Percentiles rank a stretch among this genome's conserved stretches.
These are phyloP conservation scores for Globisporangium sylvaticum DNA, from an alignment of 352 stramenopile genomes.

Conservation along the genomic window DNA sequence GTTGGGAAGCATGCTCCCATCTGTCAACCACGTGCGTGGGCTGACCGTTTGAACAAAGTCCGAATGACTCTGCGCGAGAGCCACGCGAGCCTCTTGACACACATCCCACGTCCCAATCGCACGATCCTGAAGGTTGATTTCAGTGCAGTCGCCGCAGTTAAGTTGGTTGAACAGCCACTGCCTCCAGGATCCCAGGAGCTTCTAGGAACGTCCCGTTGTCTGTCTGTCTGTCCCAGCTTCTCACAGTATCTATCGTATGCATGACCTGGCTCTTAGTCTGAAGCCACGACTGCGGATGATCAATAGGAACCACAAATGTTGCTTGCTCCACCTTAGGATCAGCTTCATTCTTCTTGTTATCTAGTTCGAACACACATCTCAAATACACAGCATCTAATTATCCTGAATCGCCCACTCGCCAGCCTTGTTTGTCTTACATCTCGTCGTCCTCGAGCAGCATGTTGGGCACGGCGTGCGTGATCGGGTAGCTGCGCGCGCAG, in stretches of 20 bases:
- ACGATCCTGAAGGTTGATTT: not conserved
- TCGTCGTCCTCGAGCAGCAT: slow-evolving; percentile 86
- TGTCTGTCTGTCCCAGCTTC: not conserved
- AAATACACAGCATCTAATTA: slow-evolving; percentile 1
- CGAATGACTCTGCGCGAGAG: not conserved
- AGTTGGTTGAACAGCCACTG: not conserved
- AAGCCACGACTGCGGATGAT: not conserved
- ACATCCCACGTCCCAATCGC: not conserved
- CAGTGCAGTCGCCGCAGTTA: not conserved
- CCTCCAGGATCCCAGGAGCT: not conserved
- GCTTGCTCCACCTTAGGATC: not conserved
- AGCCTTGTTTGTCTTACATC: slow-evolving; percentile 30
- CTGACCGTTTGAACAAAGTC: not conserved
- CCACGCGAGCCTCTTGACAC: not conserved
- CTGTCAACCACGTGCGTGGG: not conserved
- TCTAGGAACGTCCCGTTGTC: not conserved
- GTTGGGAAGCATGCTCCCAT: not conserved
- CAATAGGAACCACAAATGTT: not conserved
- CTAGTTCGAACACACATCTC: not conserved
- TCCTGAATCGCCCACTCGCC: not conserved
- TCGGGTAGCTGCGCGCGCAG: slow-evolving; percentile 71
- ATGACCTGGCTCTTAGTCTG: not conserved
- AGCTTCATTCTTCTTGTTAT: not conserved
- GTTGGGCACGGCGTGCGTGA: slow-evolving; percentile 80
- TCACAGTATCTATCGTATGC: not conserved